phyloP scores from a whole-genome alignment of 2,329 filamentous ascomycete species.

The Calonectria hawksworthii region DNA sequence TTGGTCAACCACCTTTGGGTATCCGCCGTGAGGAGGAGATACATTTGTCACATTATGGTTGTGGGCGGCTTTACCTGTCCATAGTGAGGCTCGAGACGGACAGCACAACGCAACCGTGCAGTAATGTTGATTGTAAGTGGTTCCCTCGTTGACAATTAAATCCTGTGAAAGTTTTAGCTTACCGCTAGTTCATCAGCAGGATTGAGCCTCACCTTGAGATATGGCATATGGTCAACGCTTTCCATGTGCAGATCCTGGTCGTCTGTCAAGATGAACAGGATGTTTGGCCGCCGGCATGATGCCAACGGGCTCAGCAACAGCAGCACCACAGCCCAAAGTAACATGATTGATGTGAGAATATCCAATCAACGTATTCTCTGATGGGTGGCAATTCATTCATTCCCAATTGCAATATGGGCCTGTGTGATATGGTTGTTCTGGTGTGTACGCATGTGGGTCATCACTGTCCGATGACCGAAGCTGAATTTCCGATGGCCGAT shows the following conservation, averaged over 20 bases:
- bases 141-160: constrained; percentile 42
- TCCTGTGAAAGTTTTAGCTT: constrained; percentile 11
- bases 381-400: background rate
- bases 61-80: constrained; percentile 75
- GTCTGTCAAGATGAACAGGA: constrained; percentile 45
- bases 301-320: background rate
- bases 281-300: constrained; percentile 33
- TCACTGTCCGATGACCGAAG: background rate
- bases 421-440: background rate
- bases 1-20: constrained; percentile 69
- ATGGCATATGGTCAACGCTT: constrained; percentile 25
- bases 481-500: background rate
- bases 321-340: background rate
- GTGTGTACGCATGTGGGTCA: background rate
- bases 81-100: constrained; percentile 73
- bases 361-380: background rate
- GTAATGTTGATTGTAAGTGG: constrained; percentile 45
- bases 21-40: constrained; percentile 61
- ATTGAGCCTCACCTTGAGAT: constrained; percentile 20
- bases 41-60: constrained; percentile 77
- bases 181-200: background rate
- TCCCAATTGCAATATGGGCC: background rate
- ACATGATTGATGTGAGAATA: background rate
- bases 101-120: constrained; percentile 69
- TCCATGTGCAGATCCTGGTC: constrained; percentile 44